Percentiles rank a stretch among this genome's conserved stretches.
Conservation (phyloP, 2,329 filamentous ascomycete genomes). For the Cercospora beticola region DNA sequence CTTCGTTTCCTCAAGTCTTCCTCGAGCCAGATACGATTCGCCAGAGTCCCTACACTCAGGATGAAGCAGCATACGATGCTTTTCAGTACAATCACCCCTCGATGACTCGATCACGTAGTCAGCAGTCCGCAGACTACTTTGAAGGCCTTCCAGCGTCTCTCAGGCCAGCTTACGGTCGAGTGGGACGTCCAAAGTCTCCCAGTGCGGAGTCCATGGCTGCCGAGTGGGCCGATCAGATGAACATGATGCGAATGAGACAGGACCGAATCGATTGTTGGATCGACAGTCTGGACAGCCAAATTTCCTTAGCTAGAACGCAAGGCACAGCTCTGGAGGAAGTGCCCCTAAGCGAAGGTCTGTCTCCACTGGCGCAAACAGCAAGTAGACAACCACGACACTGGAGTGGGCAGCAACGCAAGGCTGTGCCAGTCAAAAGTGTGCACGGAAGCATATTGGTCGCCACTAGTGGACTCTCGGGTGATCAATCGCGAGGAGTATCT, state of each 20-base stretch:
- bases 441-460: conserved; percentile 9
- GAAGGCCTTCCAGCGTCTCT: neutral
- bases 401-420: neutral
- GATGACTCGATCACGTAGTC: neutral
- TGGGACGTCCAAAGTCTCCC: neutral
- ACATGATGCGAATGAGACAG: conserved; percentile 2
- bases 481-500: neutral
- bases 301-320: conserved; percentile 2
- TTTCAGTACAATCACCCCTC: too few species aligned
- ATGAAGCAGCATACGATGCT: neutral
- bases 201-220: neutral
- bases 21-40: neutral
- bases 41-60: neutral
- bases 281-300: conserved; percentile 1
- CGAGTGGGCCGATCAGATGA: neutral
- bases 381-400: neutral
- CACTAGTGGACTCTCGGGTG: neutral
- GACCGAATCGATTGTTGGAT: conserved; percentile 10
- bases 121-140: neutral
- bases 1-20: neutral
- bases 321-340: neutral
- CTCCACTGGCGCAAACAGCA: neutral
- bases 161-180: neutral
- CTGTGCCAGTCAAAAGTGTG: conserved; percentile 5
- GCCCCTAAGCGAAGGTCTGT: neutral